These are phyloP conservation scores for Lenwebbia sp. DNA, from an alignment of 345 rosid species.

Conservation along the genomic window DNA sequence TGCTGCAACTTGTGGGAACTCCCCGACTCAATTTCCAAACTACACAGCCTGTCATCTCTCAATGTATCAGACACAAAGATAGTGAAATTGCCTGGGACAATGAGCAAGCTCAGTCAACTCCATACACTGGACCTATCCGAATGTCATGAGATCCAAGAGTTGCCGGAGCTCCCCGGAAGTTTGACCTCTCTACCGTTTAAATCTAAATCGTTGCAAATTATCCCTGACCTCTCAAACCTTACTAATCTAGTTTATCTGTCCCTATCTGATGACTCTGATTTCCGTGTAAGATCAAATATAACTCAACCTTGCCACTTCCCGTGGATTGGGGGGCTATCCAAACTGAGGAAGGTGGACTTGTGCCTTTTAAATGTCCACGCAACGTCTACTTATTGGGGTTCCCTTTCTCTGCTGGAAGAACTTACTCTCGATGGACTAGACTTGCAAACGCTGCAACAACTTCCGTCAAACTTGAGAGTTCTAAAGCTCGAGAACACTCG, in stretches of 20 bases:
- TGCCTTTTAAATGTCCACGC: not conserved
- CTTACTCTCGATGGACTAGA: accelerated
- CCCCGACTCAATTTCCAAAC: not conserved
- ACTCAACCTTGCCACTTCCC: accelerated
- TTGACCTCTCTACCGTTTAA: accelerated
- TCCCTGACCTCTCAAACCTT: not conserved
- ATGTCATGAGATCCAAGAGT: not conserved
- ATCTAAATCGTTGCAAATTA: accelerated
- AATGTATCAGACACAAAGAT: accelerated
- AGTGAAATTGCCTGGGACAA: not conserved
- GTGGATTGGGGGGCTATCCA: not conserved
- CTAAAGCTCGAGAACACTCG: accelerated
- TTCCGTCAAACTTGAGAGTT: not conserved
- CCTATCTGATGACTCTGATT: accelerated
- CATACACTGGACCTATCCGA: not conserved
- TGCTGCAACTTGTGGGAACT: accelerated
- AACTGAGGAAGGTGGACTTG: not conserved
- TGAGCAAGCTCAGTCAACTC: not conserved
- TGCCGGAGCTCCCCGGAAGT: not conserved
- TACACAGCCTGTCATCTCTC: no score
- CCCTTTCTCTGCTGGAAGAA: not conserved
- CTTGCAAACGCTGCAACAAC: not conserved
- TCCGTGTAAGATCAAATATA: accelerated
- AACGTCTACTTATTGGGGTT: not conserved
- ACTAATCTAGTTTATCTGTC: not conserved